Percentiles rank a stretch among this genome's conserved stretches.
phyloP scores from a whole-genome alignment of 257 asterid genomes.

The Apocynum venetum region DNA sequence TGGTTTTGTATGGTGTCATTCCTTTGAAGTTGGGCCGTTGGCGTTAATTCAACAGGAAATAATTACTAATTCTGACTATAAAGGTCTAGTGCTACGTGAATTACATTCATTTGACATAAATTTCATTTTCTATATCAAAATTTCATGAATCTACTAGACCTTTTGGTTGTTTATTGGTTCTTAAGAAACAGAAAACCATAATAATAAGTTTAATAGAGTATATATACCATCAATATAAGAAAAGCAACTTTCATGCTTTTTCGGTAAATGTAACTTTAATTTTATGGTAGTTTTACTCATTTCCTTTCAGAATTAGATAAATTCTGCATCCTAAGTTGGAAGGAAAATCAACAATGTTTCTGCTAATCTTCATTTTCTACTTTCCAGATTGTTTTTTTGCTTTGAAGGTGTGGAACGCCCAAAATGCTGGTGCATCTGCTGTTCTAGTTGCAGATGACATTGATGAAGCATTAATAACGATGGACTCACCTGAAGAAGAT shows the following conservation, averaged over 20 bases:
- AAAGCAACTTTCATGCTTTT: background rate
- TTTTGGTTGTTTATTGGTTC: background rate
- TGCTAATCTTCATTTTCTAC: constrained; percentile 15
- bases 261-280: background rate
- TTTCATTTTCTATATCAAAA: background rate
- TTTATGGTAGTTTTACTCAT: background rate
- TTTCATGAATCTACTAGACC: background rate
- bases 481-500: constrained; percentile 88
- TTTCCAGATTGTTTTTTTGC: constrained; percentile 87
- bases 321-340: background rate
- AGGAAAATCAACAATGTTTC: background rate
- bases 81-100: background rate
- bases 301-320: background rate
- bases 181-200: background rate
- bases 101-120: background rate
- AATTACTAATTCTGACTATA: background rate
- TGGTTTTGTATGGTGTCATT: background rate
- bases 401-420: constrained; percentile 93
- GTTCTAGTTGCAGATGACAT: constrained; percentile 77
- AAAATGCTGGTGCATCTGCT: constrained; percentile 94
- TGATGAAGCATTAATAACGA: constrained; percentile 73
- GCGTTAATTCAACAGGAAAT: background rate
- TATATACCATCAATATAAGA: background rate
- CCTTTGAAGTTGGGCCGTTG: background rate
- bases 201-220: background rate